Evolutionary conservation across 129 eudicot genomes (phyloP).

Genomic region (Chrysanthemum seticuspe): DNA sequence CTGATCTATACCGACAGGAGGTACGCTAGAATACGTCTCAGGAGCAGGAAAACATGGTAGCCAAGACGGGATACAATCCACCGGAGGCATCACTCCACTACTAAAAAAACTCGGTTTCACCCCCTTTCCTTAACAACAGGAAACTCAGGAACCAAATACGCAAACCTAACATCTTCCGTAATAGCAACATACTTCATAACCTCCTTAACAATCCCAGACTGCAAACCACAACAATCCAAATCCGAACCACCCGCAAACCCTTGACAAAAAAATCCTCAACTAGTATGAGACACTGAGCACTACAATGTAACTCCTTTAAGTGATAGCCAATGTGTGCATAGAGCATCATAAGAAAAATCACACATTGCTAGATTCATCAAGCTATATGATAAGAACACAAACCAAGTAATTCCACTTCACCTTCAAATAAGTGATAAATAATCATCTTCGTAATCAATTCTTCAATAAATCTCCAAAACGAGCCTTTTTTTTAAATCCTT

Average conservation of each 20-base stretch:
- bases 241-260: slow-evolving; percentile 77
- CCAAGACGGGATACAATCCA: slow-evolving; percentile 69
- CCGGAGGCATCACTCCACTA: slow-evolving; percentile 43
- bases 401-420: too few relatives aligned
- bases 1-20: slow-evolving; percentile 20
- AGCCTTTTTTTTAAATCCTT: too few relatives aligned
- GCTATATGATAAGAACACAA: too few relatives aligned
- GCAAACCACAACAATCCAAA: slow-evolving; percentile 34
- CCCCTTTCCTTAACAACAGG: slow-evolving; percentile 52
- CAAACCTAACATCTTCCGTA: slow-evolving; percentile 60
- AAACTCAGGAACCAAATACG: slow-evolving; percentile 55
- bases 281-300: too few relatives aligned
- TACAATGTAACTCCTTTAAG: too few relatives aligned
- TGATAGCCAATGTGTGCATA: too few relatives aligned
- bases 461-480: too few relatives aligned
- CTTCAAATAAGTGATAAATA: too few relatives aligned
- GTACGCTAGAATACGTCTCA: slow-evolving; percentile 19
- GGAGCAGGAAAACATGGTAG: slow-evolving; percentile 72
- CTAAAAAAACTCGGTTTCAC: slow-evolving; percentile 38
- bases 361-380: too few relatives aligned
- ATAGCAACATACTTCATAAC: slow-evolving; percentile 39
- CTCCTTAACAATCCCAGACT: slow-evolving; percentile 53
- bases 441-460: too few relatives aligned
- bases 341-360: too few relatives aligned
- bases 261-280: slow-evolving; percentile 45